Base-by-base conservation (phyloP, 495 filamentous ascomycete genomes). In the Neurospora sp. region DNA sequence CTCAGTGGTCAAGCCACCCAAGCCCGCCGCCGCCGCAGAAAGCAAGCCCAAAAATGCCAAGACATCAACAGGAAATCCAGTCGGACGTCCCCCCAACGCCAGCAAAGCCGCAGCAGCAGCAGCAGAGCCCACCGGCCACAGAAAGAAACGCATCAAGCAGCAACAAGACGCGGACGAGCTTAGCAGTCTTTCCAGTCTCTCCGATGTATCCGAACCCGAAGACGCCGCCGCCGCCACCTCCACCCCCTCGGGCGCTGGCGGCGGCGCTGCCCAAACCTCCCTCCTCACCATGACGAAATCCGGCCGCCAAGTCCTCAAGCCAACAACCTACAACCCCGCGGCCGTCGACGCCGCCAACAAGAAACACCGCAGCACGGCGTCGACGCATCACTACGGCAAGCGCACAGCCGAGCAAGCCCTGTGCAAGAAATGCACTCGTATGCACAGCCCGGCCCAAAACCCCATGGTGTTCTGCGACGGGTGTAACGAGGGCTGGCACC, bases 401-500 rank as follows among this genome's bases (percentile, higher is more conserved):
- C 83, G 85, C 74, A 84, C 84, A 40, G 79, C 82, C 71, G 80
- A 87, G 79, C 80, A 87, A 75, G 82, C 84, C 31, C 73, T 91
- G 16, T 98, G 96, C 81, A 91, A 89, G 72, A 85, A 89, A 76
- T 99, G 96, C 82, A 87, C 90, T 69, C 86, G 96, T 48, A 89
- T 92, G 9, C 88, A 93, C 69, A 92, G 90, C 71, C 91, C 94
- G 0, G 79, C 85, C 20, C 89, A 79, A 72, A 99, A 99, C 80
- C 87, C 89, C 83, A 97, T 99, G 72, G 96, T 98, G 9, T 96
- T 97, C 79, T 99, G 96, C 82, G 94, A 97, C 80, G 91, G 89
- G 14, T 99, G 96, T 84, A 94, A 96, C 78, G 85, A 85, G 12
- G 88, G 91, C 18, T 99, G 94, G 89, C 96, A 99, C 80, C 94